Evolutionary conservation across 108 stramenopile genomes (phyloP), one percentile per base, ranked within the genome.

Genomic region (Cyclostephanos invisitatus): DNA sequence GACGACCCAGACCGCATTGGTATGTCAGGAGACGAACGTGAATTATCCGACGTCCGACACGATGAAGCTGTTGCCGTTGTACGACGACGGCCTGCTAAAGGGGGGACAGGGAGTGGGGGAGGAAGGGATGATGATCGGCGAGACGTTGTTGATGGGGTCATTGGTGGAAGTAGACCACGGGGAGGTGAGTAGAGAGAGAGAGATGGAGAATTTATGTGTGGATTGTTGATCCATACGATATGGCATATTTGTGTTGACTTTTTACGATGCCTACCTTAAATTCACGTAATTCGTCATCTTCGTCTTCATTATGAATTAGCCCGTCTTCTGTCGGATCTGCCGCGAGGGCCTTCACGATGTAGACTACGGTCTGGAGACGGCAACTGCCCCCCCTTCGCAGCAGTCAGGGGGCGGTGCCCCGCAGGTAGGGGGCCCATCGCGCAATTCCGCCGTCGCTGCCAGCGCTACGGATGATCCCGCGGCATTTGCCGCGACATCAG

Each of bases 251-350:
- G 12, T 51, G 32, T 65, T 73, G 54, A 12, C 56, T 0, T 14
- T 17, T 55, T 21, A n/a, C n/a, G 55, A 4, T 3, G 20, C 27
- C 4, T 18, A 11, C n/a, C 55, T 62, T 51, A 15, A n/a, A 51
- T 7, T 4, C 36, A 62, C 22, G 20, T 55, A 14, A 14, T 17
- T 22, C 58, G 25, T 10, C 47, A 27, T 60, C 49, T 12, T 57
- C n/a, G n/a, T n/a, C 61, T 42, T 37, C 27, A 27, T 57, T 35
- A 1, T 32, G 2, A 5, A 17, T 17, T 62, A 81, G 73, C 85
- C 88, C 8, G 91, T 95, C n/a, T 92, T 95, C 73, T 95, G 94
- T 71, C 72, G 94, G 22, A 95, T 95, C 53, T 95, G 94, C 68
- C 84, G 94, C 6, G 94, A 95, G 77, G 94, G 94, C 17, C 75